These are phyloP conservation scores for Scolecobasidium constrictum DNA, from an alignment of 2,329 filamentous ascomycete genomes.

Conservation along the genomic window DNA sequence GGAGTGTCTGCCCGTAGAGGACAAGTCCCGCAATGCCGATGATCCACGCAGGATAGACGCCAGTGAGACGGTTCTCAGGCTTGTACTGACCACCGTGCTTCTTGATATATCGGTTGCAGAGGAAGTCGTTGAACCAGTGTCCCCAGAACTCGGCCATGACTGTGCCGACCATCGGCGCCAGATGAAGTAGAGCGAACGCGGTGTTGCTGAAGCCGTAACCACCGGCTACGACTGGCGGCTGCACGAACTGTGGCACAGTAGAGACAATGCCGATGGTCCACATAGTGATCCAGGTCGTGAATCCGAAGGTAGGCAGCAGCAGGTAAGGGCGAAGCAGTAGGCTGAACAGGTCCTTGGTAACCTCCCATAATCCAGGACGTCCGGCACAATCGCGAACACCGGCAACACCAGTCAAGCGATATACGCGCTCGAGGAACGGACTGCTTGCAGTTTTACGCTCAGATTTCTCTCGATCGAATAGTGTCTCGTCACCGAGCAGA, in stretches of 20 bases:
- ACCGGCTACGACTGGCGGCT: slow-evolving; percentile 12
- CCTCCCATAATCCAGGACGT: slow-evolving; percentile 10
- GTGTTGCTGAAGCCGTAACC: slow-evolving; percentile 14
- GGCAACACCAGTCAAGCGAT: slow-evolving; percentile 10
- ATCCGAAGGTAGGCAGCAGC: slow-evolving; percentile 13
- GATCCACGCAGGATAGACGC: slow-evolving; percentile 20
- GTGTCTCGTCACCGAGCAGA: slow-evolving; percentile 23
- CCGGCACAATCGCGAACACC: slow-evolving; percentile 9
- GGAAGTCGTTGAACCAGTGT: slow-evolving; percentile 27
- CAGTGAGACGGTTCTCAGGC: slow-evolving; percentile 23
- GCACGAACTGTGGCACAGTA: slow-evolving; percentile 16
- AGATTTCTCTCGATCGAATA: slow-evolving; percentile 19
- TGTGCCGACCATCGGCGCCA: slow-evolving; percentile 25
- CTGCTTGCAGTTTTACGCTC: not conserved
- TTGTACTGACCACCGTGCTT: slow-evolving; percentile 18
- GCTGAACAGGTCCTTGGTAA: slow-evolving; percentile 11
- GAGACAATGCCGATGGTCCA: slow-evolving; percentile 19
- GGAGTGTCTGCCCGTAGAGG: slow-evolving; percentile 22
- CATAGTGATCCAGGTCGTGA: slow-evolving; percentile 17
- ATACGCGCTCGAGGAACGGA: slow-evolving; percentile 4
- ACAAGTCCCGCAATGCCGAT: slow-evolving; percentile 23
- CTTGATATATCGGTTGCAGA: slow-evolving; percentile 20
- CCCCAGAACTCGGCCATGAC: slow-evolving; percentile 22
- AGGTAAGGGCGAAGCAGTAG: slow-evolving; percentile 14
- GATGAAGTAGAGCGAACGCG: slow-evolving; percentile 20